A percentile compares a stretch with the other conserved stretches of the same genome.
These are phyloP conservation scores for Boletus pseudopeckii DNA, from an alignment of 768 basidiomycete genomes.

Conservation along the genomic window DNA sequence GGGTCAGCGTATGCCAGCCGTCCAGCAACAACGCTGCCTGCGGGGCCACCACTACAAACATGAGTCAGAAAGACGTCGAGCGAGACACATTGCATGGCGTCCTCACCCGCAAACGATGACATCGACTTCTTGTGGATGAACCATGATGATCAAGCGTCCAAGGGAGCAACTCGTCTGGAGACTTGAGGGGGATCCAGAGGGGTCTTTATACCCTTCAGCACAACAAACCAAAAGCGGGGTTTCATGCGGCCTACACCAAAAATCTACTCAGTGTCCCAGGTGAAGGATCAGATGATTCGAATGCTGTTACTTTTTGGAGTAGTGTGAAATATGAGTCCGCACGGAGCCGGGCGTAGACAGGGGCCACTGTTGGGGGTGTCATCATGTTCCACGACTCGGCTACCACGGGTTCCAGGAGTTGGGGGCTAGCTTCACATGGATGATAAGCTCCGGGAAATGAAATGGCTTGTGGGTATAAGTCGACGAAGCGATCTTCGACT, in stretches of 20 bases:
- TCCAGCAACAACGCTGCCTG: conserved; percentile 65
- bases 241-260: neutral
- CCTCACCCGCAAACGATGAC: conserved; percentile 59
- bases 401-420: neutral
- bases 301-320: neutral
- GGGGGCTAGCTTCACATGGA: conserved; percentile 3
- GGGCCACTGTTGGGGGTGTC: neutral
- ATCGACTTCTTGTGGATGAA: conserved; percentile 69
- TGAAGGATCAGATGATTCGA: conserved; percentile 16
- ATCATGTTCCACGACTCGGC: neutral
- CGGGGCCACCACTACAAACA: conserved; percentile 52
- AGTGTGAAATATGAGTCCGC: neutral
- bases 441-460: neutral
- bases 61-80: conserved; percentile 5
- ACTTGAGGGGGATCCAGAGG: neutral
- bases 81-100: neutral
- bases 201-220: conserved; percentile 13
- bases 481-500: neutral
- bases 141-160: conserved; percentile 25
- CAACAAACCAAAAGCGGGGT: conserved; percentile 2
- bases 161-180: neutral
- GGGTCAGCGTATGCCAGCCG: conserved; percentile 70
- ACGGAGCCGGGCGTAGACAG: neutral
- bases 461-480: neutral
- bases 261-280: neutral